Evolutionary conservation across 345 rosid genomes (phyloP), one percentile per base, ranked within the genome.

Genomic region (Citrus maxima): DNA sequence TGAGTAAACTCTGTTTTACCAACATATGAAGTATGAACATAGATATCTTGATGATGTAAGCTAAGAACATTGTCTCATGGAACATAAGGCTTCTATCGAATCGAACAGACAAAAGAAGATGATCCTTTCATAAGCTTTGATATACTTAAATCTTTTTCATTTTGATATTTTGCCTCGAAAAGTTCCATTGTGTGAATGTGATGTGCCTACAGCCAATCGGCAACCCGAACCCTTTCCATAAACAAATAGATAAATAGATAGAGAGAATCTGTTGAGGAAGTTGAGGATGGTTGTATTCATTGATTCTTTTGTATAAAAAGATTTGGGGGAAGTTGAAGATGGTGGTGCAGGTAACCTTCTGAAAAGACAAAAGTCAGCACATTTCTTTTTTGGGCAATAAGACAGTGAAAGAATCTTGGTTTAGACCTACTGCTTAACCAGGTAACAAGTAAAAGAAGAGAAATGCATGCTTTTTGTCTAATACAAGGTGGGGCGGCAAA

Each of bases 341-440:
- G 79, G 7, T 32, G 81, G 84, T 70, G 77, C 42, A 69, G 70
- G 79, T 78, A 78, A 42, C 73, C 77, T 63, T 40, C 40, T 25
- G 46, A 69, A 38, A 74, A 21, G 77, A 75, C 82, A 79, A 79
- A 74, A 75, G 76, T 65, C 82, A 79, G 74, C 74, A 58, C 64
- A 75, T 74, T 67, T 4, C 51, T 16, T 16, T 65, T 22, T 27
- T 14, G 40, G 71, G 66, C 38, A 40, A 32, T 69, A 67, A 42
- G 73, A 42, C 22, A 18, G 63, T 19, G 63, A 55, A 80, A 65
- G 80, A 76, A 75, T 72, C 70, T 64, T 28, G 60, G 19, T 28
- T n/a, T 19, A 10, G 49, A 37, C 62, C 61, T 2, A 60, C 40
- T 19, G 22, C 67, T 38, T 35, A 68, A 73, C 59, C 70, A 66